Evolutionary conservation across 2,329 filamentous ascomycete species (phyloP), one percentile per base, ranked within the genome.

Genomic region (Epichloe typhina): DNA sequence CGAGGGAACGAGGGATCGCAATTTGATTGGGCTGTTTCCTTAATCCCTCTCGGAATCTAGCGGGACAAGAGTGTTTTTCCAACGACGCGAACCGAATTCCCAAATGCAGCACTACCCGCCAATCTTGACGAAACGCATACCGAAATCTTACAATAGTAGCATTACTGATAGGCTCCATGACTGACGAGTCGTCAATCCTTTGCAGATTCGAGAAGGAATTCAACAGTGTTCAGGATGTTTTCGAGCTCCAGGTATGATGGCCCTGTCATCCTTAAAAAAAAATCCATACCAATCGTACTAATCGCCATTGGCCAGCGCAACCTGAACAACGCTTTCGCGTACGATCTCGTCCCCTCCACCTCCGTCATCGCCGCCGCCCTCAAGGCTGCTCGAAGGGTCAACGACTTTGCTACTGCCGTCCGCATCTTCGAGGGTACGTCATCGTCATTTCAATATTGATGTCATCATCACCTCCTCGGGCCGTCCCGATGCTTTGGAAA

Each of bases 281-380:
- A 35, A 42, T 19, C 52, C 55, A 57, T 51, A 50, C 54, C 49
- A 52, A 39, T 31, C 23, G 19, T 49, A 46, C 50, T 52, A 49
- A 54, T 26, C 13, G 50, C 54, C 54, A 46, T 54, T 54, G 49
- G 54, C 52, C 55, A 80, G 77, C 87, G 89, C 72, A 95, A 95
- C 77, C 79, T 95, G 67, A 98, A 98, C 84, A 98, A 98, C 77
- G 91, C 89, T 69, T 98, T 98, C 75, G 93, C 93, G 67, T 98
- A 98, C 84, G 93, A 98, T 83, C 85, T 98, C 65, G 93, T 98
- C 59, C 93, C 94, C 66, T 93, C 91, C 43, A 83, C 91, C 58
- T 82, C 87, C 61, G 93, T 98, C 67, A 80, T 96, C 70, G 82
- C 81, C 63, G 90, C 93, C 63, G 93, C 93, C 58, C 82, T 98